Conservation (phyloP, 495 filamentous ascomycete species). For the Sphaerosporella brunnea region DNA sequence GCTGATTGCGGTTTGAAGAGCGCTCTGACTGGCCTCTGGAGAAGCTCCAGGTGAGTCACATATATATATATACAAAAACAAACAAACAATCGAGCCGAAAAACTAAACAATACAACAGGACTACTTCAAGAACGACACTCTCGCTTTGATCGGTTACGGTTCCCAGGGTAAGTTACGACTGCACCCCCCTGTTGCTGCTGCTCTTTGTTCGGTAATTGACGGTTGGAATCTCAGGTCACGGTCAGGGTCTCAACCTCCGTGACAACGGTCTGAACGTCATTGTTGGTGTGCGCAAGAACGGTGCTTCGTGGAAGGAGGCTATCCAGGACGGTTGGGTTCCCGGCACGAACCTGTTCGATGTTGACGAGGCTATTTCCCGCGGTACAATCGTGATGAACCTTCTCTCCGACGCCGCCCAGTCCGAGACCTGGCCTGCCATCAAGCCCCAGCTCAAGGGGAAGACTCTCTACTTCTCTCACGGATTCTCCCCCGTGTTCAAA, state of each 20-base stretch:
- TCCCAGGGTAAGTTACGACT: constrained; percentile 44
- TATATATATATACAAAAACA: background rate
- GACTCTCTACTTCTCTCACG: constrained; percentile 99
- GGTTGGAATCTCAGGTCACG: constrained; percentile 46
- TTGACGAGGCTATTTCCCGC: constrained; percentile 83
- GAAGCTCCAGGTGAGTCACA: constrained; percentile 66
- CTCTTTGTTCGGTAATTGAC: background rate
- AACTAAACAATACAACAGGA: constrained; percentile 37
- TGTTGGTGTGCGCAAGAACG: constrained; percentile 93
- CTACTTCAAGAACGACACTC: constrained; percentile 99
- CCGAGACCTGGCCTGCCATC: constrained; percentile 93
- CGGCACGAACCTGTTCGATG: constrained; percentile 93
- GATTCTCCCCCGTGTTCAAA: constrained; percentile 99
- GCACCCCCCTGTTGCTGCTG: too few species aligned
- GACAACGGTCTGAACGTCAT: constrained; percentile 99
- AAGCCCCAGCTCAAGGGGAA: constrained; percentile 98
- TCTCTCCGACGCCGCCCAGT: constrained; percentile 90
- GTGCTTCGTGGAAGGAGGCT: constrained; percentile 94
- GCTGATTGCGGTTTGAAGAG: constrained; percentile 39
- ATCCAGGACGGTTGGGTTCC: constrained; percentile 94
- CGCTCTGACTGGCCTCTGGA: constrained; percentile 95
- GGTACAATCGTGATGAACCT: constrained; percentile 98
- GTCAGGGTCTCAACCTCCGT: constrained; percentile 95
- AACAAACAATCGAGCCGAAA: background rate
- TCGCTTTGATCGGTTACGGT: constrained; percentile 96